phyloP scores from a whole-genome alignment of 2,329 filamentous ascomycete species.

The Nothophaeocryptopus gaeumannii region DNA sequence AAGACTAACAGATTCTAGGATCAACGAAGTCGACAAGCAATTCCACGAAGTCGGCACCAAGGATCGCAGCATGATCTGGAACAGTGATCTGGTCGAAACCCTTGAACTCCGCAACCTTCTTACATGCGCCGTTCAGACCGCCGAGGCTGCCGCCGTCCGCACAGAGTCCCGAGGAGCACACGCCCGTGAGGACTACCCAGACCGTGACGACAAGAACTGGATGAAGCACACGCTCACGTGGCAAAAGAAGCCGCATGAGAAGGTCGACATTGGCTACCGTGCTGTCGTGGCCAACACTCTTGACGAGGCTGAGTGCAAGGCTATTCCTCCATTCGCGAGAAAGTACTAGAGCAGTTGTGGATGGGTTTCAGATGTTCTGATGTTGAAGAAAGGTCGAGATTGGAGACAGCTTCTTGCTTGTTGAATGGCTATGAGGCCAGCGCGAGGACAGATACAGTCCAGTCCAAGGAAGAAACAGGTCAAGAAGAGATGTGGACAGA shows the following conservation, averaged over 20 bases:
- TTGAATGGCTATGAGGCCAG: not conserved
- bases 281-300: slow-evolving; percentile 77
- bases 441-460: too few relatives aligned
- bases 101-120: slow-evolving; percentile 92
- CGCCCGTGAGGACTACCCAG: slow-evolving; percentile 92
- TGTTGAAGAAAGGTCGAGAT: too few relatives aligned
- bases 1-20: slow-evolving; percentile 42
- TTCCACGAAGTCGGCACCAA: slow-evolving; percentile 88
- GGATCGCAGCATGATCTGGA: slow-evolving; percentile 99
- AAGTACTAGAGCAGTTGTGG: slow-evolving; percentile 61
- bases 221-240: slow-evolving; percentile 99
- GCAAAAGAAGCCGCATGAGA: slow-evolving; percentile 88
- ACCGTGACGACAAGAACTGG: slow-evolving; percentile 93
- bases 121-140: slow-evolving; percentile 95
- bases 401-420: too few relatives aligned
- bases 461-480: too few relatives aligned
- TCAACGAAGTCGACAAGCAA: slow-evolving; percentile 75
- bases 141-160: slow-evolving; percentile 81
- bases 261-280: slow-evolving; percentile 83
- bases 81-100: slow-evolving; percentile 94
- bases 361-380: not conserved
- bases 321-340: slow-evolving; percentile 94
- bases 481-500: too few relatives aligned
- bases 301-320: slow-evolving; percentile 93
- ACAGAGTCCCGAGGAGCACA: slow-evolving; percentile 98